These are phyloP conservation scores for Telfairia occidentalis DNA, from an alignment of 331 rosid species.

Conservation along the genomic window DNA sequence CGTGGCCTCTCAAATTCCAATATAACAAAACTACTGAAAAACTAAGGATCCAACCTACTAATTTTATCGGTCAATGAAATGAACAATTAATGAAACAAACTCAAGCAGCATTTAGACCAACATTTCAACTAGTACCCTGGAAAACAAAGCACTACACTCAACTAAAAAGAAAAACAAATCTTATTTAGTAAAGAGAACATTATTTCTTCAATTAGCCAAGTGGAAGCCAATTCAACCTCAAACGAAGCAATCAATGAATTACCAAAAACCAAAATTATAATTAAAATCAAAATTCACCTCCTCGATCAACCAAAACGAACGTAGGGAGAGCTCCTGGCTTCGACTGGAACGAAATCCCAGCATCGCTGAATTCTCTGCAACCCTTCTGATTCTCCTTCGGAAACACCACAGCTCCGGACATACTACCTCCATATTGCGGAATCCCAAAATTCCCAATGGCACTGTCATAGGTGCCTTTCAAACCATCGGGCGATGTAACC, in stretches of 20 bases:
- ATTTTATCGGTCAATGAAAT: background rate
- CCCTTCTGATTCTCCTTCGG: constrained; percentile 82
- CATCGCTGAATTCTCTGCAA: constrained; percentile 61
- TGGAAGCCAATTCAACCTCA: background rate
- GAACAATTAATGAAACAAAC: background rate
- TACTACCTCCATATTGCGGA: constrained; percentile 96
- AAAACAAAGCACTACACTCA: background rate
- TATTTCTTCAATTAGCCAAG: background rate
- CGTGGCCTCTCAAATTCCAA: background rate
- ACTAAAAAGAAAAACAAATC: background rate
- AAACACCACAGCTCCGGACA: constrained; percentile 73
- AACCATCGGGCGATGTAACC: constrained; percentile 78
- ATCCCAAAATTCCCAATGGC: constrained; percentile 98
- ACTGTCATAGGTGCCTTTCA: constrained; percentile 69
- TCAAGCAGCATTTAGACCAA: background rate
- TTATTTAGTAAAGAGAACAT: background rate
- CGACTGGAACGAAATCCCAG: constrained; percentile 51
- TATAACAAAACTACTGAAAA: background rate
- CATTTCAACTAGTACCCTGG: background rate
- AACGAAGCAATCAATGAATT: background rate
- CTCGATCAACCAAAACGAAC: constrained; percentile 85
- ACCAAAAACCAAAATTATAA: background rate
- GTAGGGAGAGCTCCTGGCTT: constrained; percentile 87
- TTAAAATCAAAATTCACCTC: constrained; percentile 45
- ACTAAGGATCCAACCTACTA: background rate